These are phyloP conservation scores for Hysterium pulicare DNA, from an alignment of 2,329 filamentous ascomycete species.

Conservation along the genomic window DNA sequence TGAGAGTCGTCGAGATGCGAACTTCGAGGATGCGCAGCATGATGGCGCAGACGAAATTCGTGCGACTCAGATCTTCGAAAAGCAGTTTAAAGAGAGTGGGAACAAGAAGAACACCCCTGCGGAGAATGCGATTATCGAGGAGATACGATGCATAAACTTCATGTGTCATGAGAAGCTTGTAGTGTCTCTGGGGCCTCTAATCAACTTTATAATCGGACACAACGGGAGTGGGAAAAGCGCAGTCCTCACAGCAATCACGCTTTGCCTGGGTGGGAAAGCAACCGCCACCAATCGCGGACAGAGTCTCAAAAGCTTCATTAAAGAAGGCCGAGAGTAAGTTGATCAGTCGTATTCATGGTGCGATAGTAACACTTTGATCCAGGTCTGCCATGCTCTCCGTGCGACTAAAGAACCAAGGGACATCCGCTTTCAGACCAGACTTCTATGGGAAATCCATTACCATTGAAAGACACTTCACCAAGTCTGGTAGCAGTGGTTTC, in stretches of 20 bases:
- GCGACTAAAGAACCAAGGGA: constrained; percentile 84
- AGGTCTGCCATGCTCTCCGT: constrained; percentile 66
- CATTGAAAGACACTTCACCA: constrained; percentile 86
- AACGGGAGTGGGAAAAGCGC: constrained; percentile 98
- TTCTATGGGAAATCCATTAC: constrained; percentile 81
- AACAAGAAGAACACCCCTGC: constrained; percentile 62
- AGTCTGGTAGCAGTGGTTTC: constrained; percentile 72
- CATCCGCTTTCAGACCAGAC: constrained; percentile 78
- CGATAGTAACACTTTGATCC: constrained; percentile 4
- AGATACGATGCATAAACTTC: constrained; percentile 85
- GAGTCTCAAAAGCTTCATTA: constrained; percentile 86
- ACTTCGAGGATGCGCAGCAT: constrained; percentile 6
- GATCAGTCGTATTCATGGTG: neutral
- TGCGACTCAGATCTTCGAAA: constrained; percentile 29
- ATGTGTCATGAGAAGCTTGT: constrained; percentile 89
- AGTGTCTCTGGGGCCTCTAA: constrained; percentile 83
- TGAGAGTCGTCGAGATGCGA: constrained; percentile 2
- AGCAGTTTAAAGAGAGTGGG: constrained; percentile 18
- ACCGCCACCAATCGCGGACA: constrained; percentile 88
- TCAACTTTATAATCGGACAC: constrained; percentile 97
- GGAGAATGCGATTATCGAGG: constrained; percentile 83
- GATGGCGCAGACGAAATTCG: constrained; percentile 23
- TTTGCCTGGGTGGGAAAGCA: constrained; percentile 94
- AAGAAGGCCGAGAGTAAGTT: constrained; percentile 73
- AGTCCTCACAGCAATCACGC: constrained; percentile 83